A percentile compares a stretch with the other conserved stretches of the same genome.
These are phyloP conservation scores for Schizochytrium sp. DNA, from an alignment of 108 stramenopile genomes.

Conservation along the genomic window DNA sequence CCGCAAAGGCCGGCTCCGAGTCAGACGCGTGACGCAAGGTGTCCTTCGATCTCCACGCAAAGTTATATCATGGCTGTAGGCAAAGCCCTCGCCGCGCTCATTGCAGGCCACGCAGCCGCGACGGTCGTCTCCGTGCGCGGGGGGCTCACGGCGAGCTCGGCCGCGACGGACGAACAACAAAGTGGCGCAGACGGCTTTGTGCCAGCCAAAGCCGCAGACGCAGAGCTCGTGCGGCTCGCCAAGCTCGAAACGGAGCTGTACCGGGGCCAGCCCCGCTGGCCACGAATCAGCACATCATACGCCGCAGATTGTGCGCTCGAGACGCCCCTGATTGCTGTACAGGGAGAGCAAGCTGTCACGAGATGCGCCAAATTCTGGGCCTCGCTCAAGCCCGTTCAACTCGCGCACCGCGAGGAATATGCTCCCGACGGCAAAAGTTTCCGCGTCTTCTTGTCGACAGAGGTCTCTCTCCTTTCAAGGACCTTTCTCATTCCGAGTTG, in stretches of 20 bases:
- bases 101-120: background rate
- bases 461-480: background rate
- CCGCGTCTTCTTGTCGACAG: background rate
- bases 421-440: background rate
- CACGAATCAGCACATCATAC: background rate
- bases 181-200: background rate
- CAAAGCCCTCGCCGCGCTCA: background rate
- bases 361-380: background rate
- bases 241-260: background rate
- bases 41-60: background rate
- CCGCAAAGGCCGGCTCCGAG: background rate
- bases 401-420: background rate
- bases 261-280: background rate
- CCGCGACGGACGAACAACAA: background rate
- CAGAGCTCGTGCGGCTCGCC: background rate
- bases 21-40: background rate
- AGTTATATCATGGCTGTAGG: background rate
- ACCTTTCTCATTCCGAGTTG: background rate
- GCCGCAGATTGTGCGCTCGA: background rate
- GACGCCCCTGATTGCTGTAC: background rate
- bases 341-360: background rate
- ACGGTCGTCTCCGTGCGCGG: background rate
- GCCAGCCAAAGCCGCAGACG: background rate
- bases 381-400: background rate
- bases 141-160: background rate